Percentiles rank a stretch among this genome's conserved stretches.
Conservation (phyloP, 441 rosid genomes). For the Viola pubescens region DNA sequence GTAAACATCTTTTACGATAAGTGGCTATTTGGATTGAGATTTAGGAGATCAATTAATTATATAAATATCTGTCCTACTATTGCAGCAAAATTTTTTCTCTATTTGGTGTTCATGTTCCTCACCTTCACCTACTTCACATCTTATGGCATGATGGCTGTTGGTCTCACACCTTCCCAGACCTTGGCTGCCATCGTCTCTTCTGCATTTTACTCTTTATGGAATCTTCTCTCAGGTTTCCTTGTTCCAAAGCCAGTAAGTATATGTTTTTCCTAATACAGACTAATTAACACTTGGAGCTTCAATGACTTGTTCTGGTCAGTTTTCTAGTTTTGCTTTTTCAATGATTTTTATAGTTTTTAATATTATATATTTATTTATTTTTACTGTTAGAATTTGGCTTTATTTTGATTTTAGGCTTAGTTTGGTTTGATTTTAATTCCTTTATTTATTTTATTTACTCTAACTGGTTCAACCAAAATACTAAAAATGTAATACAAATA, state of each 20-base stretch:
- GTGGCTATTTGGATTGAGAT: too few relatives aligned
- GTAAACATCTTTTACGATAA: background rate
- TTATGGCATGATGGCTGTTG: conserved; percentile 95
- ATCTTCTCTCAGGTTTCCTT: conserved; percentile 88
- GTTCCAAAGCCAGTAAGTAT: conserved; percentile 69
- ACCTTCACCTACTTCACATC: conserved; percentile 89
- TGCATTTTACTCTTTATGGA: conserved; percentile 93
- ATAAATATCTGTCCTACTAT: background rate
- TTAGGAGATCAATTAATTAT: background rate
- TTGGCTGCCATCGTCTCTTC: conserved; percentile 82
- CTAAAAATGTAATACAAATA: too few relatives aligned
- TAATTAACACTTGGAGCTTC: background rate
- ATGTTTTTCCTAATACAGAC: background rate
- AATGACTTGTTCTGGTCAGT: background rate
- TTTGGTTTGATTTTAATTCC: too few relatives aligned
- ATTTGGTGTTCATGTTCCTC: conserved; percentile 75
- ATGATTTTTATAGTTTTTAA: too few relatives aligned
- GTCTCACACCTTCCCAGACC: conserved; percentile 72
- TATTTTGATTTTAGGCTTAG: too few relatives aligned
- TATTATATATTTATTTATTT: too few relatives aligned
- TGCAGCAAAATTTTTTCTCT: conserved; percentile 73
- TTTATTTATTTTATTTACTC: too few relatives aligned
- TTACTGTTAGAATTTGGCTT: background rate
- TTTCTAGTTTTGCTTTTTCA: too few relatives aligned
- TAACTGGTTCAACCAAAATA: too few relatives aligned